Conservation (phyloP, 1,284 basidiomycete species). For the Fereydounia khargensis region DNA sequence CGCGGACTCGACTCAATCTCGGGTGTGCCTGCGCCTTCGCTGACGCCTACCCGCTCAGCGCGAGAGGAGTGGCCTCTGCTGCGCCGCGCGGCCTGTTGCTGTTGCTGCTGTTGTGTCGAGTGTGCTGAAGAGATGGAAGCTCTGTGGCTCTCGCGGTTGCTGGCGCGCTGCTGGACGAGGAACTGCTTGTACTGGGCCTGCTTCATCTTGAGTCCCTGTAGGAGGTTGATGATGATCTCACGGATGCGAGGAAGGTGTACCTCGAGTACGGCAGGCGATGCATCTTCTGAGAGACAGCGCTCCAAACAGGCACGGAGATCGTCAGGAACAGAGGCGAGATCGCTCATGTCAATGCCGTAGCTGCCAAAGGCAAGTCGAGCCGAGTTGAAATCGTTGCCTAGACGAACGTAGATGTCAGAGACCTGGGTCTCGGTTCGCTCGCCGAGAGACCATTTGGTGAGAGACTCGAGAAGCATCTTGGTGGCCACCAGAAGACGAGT, state of each 20-base stretch:
- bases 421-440: constrained; percentile 77
- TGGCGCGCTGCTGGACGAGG: constrained; percentile 36
- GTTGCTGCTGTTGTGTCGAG: too few relatives aligned
- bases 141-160: constrained; percentile 10
- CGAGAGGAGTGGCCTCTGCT: not conserved
- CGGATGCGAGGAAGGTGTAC: constrained; percentile 87
- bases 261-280: constrained; percentile 78
- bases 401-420: constrained; percentile 91
- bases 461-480: constrained; percentile 85
- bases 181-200: constrained; percentile 70
- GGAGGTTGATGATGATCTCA: constrained; percentile 83
- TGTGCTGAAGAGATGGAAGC: constrained; percentile 1
- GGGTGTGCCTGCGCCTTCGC: constrained; percentile 5
- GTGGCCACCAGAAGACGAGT: constrained; percentile 91
- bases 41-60: constrained; percentile 21
- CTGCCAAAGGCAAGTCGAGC: constrained; percentile 83
- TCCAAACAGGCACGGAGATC: constrained; percentile 86
- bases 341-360: constrained; percentile 87
- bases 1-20: not conserved
- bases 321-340: constrained; percentile 81
- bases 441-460: constrained; percentile 67
- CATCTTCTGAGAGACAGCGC: constrained; percentile 84
- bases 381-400: constrained; percentile 95
- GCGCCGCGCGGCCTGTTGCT: constrained; percentile 3
- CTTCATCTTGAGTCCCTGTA: constrained; percentile 87